Evolutionary conservation across 768 basidiomycete species (phyloP).

Genomic region (Rhodotorula babjevae): DNA sequence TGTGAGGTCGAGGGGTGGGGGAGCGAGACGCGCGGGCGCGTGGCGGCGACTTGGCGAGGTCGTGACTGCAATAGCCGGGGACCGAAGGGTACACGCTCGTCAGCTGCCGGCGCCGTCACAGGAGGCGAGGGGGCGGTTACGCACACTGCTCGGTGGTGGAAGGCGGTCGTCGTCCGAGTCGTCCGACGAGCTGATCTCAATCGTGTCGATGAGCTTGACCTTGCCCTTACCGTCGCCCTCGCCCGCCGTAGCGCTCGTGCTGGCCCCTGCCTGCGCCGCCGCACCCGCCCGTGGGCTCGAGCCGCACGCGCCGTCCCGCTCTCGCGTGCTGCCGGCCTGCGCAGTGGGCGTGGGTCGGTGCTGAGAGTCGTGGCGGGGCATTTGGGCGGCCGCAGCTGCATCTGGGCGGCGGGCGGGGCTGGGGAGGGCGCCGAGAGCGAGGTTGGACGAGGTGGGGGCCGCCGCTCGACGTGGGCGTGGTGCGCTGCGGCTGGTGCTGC

Average conservation of each 20-base stretch:
- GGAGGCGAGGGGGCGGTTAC: background rate
- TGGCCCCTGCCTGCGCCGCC: too few relatives aligned
- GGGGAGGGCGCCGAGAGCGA: too few relatives aligned
- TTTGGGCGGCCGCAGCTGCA: too few relatives aligned
- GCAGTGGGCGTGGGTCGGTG: too few relatives aligned
- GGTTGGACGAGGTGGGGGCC: background rate
- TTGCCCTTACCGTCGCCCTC: background rate
- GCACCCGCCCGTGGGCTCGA: background rate
- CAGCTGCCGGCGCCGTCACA: too few relatives aligned
- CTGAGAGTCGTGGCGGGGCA: too few relatives aligned
- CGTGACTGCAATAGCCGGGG: too few relatives aligned
- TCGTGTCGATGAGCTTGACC: background rate
- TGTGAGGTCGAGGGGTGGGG: background rate
- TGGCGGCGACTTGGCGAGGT: too few relatives aligned
- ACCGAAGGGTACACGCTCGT: too few relatives aligned
- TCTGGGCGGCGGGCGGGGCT: too few relatives aligned
- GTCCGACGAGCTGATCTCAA: background rate
- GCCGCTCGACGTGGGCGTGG: background rate
- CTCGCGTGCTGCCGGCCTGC: too few relatives aligned
- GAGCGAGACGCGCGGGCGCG: background rate
- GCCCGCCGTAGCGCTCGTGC: fast-evolving
- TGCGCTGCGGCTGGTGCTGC: background rate
- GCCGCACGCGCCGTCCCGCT: too few relatives aligned
- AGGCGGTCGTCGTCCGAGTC: background rate
- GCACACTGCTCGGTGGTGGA: background rate